A percentile compares a stretch with the other conserved stretches of the same genome.
These are phyloP conservation scores for Plantago elongata DNA, from an alignment of 257 asterid genomes.

Conservation along the genomic window DNA sequence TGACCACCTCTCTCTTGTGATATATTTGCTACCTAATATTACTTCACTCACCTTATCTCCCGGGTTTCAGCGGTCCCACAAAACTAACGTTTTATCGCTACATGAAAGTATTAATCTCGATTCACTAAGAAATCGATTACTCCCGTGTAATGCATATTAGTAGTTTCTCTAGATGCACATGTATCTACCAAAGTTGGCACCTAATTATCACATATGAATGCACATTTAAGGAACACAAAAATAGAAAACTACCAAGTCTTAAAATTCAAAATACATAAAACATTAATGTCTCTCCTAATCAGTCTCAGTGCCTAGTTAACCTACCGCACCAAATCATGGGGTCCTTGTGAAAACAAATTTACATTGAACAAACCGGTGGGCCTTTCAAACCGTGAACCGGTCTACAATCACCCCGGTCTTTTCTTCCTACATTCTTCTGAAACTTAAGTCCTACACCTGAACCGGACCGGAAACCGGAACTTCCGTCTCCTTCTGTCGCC, in stretches of 20 bases:
- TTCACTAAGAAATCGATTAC: no score
- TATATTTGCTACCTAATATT: neutral
- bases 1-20: neutral
- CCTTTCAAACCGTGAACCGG: slow-evolving; percentile 16
- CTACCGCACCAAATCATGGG: slow-evolving; percentile 50
- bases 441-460: slow-evolving; percentile 51
- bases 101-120: no score
- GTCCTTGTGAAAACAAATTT: slow-evolving; percentile 40
- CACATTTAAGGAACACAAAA: neutral
- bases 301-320: slow-evolving; percentile 38
- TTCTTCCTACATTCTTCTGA: slow-evolving; percentile 30
- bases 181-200: slow-evolving; percentile 1
- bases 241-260: slow-evolving; percentile 1
- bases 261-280: slow-evolving; percentile 20
- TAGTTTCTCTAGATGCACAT: no score
- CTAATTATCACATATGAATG: neutral
- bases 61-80: neutral
- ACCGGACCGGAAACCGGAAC: slow-evolving; percentile 19
- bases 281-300: slow-evolving; percentile 42
- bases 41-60: neutral
- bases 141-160: no score
- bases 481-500: slow-evolving; percentile 56
- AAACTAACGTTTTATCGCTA: neutral
- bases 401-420: slow-evolving; percentile 16
- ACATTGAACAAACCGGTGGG: slow-evolving; percentile 44